Base-by-base conservation (phyloP, 352 stramenopile genomes). In the Globisporangium echinulatum region DNA sequence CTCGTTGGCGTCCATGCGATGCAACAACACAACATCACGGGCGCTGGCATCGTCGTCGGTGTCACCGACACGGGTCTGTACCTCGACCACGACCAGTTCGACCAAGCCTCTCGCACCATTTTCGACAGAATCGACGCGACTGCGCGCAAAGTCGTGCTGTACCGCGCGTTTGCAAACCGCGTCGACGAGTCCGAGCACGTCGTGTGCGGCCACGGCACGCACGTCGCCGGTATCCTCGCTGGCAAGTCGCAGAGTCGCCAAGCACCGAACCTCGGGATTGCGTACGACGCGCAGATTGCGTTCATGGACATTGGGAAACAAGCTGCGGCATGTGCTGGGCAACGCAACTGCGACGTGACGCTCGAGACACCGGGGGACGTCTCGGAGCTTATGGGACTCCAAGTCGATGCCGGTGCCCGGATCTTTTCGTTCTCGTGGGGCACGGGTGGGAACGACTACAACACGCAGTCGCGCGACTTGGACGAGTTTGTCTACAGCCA, bases 221-320 rank as follows among this genome's bases (percentile, higher is more conserved):
- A 97, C 67, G 87, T 97, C 9, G 83, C 79, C 0, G 89, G 87
- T 1, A 88, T 94, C 19, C 59, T 92, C 3, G 82, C 77, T 0
- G 89, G 89, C 8, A 88, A 71, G 48, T 85, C 79, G 10, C 72
- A 71, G 44, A 80, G 66, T 25, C 48, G 60, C 15, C 59, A 63
- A 37, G 60, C 72, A 37, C 60, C 52, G 14, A 69, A 89, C 51
- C 55, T 88, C 8, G 88, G 88, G 25, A 91, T 90, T 47, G 88
- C 87, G 8, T 85, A 80, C 9, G 85, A 74, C 38, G 82, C 88
- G 0, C 83, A 86, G 37, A 83, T 96, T 53, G 85, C 87, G 2
- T 94, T 97, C 54, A 93, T 96, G 74, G 88, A 97, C 59, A 90
- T 97, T 57, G 84, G 79, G 6, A 81, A 87, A 46, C 79, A 87